Base-by-base conservation (phyloP, 2,329 filamentous ascomycete genomes). In the Plenodomus tracheiphilus region DNA sequence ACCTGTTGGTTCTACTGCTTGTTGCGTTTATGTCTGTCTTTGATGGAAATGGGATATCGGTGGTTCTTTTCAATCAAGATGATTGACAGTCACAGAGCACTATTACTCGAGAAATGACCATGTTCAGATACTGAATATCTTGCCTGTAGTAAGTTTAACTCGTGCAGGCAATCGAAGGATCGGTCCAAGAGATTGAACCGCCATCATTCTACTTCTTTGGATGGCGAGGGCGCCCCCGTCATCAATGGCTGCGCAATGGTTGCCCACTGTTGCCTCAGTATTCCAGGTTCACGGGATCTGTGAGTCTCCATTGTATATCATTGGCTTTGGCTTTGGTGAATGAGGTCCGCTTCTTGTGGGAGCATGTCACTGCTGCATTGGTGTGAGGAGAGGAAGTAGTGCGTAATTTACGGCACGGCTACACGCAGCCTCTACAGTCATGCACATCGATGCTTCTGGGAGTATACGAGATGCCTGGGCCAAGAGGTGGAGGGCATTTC, bases 351-450 rank as follows among this genome's bases (percentile, higher is more conserved):
- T 38, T 46, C 22, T 41, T 44, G 38, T 41, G 28, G 40, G 18
- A 19, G 40, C 16, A 46, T 53, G 35, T 46, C 43, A 49, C 41
- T 41, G 41, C 25, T 43, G 40, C 17, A 20, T 39, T 36, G 21
- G 18, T 18, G 32, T 39, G 28, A 32, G 28, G 13, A 11, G 28
- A 32, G 6, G 28, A 15, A 15, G 28, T 10, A 32, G 28, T 32
- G 28, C 22, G 10, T 25, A 25, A 32, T 11, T 32, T 15, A 15
- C 8, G 11, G 28, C 28, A 32, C 13, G 11, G 28, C 11, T 11
- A 32, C 28, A 32, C 28, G 28, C 28, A 7, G 13, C 28, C 28
- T 32, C 28, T 32, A 15, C 13, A 4, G 11, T 8, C 11, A 32
- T 32, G 28, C 11, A 15, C 13, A 4, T 8, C 28, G 13, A 5